A percentile compares a stretch with the other conserved stretches of the same genome.
phyloP scores from a whole-genome alignment of 78 protist genomes.

The Paratrimastix pyriformis region DNA sequence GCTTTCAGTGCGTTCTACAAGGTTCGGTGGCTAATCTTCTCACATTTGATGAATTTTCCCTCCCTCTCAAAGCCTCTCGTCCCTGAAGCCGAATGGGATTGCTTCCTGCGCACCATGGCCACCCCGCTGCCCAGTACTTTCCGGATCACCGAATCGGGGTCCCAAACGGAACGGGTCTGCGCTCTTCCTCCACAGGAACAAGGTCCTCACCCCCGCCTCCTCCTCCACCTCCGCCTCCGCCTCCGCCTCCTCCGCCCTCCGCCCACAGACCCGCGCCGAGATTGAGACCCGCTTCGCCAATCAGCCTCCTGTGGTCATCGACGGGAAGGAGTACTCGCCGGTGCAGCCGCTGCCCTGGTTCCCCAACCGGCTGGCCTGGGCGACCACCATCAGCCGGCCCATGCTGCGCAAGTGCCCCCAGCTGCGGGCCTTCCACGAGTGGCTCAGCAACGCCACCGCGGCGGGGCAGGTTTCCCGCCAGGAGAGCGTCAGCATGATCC shows the following conservation, averaged over 20 bases:
- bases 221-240: background rate
- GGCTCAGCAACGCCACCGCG: background rate
- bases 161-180: background rate
- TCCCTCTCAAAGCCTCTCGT: too few species aligned
- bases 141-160: slow-evolving; percentile 18
- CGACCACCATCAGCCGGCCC: background rate
- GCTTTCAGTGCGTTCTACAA: too few species aligned
- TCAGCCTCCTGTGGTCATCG: background rate
- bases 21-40: too few species aligned
- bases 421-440: slow-evolving; percentile 16
- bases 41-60: too few species aligned
- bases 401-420: background rate
- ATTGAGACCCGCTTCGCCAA: background rate
- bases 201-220: too few species aligned
- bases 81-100: slow-evolving; percentile 14
- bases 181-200: background rate
- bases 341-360: slow-evolving; percentile 1
- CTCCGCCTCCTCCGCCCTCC: background rate
- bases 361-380: slow-evolving; percentile 8
- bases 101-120: background rate
- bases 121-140: slow-evolving; percentile 28
- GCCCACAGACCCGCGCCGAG: background rate
- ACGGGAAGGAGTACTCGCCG: background rate
- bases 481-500: slow-evolving; percentile 51
- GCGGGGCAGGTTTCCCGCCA: slow-evolving; percentile 37